Conservation (phyloP, 2,329 filamentous ascomycete species). For the Fusarium gaditjirri region DNA sequence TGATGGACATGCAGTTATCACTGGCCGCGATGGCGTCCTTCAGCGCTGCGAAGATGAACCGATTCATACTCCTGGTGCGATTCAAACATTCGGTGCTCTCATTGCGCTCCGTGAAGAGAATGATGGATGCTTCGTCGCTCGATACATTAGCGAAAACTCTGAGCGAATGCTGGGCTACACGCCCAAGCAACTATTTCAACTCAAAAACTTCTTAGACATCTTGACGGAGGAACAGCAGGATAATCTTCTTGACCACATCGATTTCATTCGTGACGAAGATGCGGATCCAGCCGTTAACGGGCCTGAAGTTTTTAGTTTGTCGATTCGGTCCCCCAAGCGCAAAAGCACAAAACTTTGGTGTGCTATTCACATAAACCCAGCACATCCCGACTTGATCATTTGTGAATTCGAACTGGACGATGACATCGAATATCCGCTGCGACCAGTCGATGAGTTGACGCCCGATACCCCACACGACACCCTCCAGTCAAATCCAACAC, state of each 20-base stretch:
- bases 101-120: conserved; percentile 77
- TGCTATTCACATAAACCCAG: conserved; percentile 79
- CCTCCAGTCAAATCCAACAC: conserved; percentile 75
- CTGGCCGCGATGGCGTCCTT: conserved; percentile 76
- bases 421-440: conserved; percentile 74
- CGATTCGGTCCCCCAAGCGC: conserved; percentile 68
- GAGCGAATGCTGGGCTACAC: conserved; percentile 78
- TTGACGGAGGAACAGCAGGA: conserved; percentile 85
- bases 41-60: conserved; percentile 92
- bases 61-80: conserved; percentile 84
- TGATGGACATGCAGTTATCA: conserved; percentile 84
- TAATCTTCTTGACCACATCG: conserved; percentile 84
- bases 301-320: conserved; percentile 86
- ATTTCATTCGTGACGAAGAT: conserved; percentile 87
- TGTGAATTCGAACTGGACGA: conserved; percentile 92
- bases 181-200: conserved; percentile 77
- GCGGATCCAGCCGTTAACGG: conserved; percentile 79
- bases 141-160: conserved; percentile 85
- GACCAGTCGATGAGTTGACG: conserved; percentile 67
- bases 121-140: conserved; percentile 74
- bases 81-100: conserved; percentile 83
- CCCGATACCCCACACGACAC: conserved; percentile 78
- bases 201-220: conserved; percentile 84
- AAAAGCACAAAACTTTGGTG: conserved; percentile 82
- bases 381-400: conserved; percentile 76